phyloP scores from a whole-genome alignment of 1,139 yeast genomes.

The Ogataea hybrid region DNA sequence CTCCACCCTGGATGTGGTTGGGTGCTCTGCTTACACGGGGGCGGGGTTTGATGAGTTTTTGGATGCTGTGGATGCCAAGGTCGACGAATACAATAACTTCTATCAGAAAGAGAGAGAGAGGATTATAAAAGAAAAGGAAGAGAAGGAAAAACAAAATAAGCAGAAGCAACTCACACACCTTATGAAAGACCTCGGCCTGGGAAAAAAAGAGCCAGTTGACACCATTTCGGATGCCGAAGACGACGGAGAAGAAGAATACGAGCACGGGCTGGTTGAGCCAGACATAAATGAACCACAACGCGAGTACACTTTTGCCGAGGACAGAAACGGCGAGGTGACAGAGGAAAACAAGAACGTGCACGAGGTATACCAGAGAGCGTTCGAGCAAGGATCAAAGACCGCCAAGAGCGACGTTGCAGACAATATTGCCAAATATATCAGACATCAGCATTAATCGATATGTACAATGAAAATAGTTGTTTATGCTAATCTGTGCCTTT shows the following conservation, averaged over 20 bases:
- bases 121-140: constrained; percentile 72
- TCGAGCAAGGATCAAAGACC: constrained; percentile 58
- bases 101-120: constrained; percentile 87
- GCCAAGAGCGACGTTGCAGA: constrained; percentile 69
- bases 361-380: constrained; percentile 69
- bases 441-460: constrained; percentile 19
- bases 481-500: constrained; percentile 3
- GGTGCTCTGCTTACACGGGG: constrained; percentile 90
- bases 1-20: constrained; percentile 86
- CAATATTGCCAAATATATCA: constrained; percentile 63
- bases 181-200: constrained; percentile 80
- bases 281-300: constrained; percentile 63
- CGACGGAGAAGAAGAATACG: constrained; percentile 40
- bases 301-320: constrained; percentile 77
- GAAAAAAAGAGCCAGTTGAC: constrained; percentile 46
- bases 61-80: constrained; percentile 78
- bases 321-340: constrained; percentile 57
- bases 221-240: constrained; percentile 68
- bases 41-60: constrained; percentile 91
- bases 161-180: constrained; percentile 67
- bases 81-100: constrained; percentile 79
- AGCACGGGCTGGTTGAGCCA: constrained; percentile 54
- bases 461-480: not conserved
- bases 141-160: constrained; percentile 69
- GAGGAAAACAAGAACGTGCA: constrained; percentile 57